phyloP scores from a whole-genome alignment of 1,139 yeast genomes.

The Hyphopichia fennica region DNA sequence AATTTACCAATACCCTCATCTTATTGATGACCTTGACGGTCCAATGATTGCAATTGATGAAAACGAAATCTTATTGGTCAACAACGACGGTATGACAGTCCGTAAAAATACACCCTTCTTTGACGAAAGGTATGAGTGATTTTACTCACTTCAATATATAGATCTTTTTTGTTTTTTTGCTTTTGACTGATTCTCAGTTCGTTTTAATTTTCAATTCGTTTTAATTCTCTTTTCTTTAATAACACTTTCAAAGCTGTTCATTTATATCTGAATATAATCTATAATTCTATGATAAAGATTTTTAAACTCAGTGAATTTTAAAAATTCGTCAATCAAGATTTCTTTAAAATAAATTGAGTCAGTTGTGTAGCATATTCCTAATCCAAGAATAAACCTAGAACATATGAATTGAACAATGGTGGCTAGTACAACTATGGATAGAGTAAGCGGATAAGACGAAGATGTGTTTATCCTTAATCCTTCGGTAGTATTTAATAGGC shows the following conservation, averaged over 20 bases:
- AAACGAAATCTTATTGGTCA: slow-evolving; percentile 59
- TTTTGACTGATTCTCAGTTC: not conserved
- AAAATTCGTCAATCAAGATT: not conserved
- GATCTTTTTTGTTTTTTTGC: not conserved
- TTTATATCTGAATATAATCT: not conserved
- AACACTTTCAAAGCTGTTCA: not conserved
- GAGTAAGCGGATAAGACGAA: slow-evolving; percentile 37
- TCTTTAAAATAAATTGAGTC: not conserved
- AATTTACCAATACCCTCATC: slow-evolving; percentile 74
- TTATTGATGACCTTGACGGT: slow-evolving; percentile 71
- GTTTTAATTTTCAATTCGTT: not conserved
- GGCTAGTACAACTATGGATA: slow-evolving; percentile 2
- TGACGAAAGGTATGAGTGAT: slow-evolving; percentile 1
- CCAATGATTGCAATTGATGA: slow-evolving; percentile 76
- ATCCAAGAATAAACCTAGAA: not conserved
- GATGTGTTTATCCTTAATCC: slow-evolving; percentile 58
- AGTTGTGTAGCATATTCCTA: not conserved
- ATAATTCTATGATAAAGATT: not conserved
- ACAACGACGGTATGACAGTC: slow-evolving; percentile 50
- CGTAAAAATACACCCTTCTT: slow-evolving; percentile 11
- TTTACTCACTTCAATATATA: not conserved
- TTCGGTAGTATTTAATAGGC: slow-evolving; percentile 64
- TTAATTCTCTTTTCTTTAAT: not conserved
- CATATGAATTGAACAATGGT: not conserved
- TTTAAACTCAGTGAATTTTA: not conserved